Conservation (phyloP, 176 grass and related monocot species). For the Oropetium thomaeum region DNA sequence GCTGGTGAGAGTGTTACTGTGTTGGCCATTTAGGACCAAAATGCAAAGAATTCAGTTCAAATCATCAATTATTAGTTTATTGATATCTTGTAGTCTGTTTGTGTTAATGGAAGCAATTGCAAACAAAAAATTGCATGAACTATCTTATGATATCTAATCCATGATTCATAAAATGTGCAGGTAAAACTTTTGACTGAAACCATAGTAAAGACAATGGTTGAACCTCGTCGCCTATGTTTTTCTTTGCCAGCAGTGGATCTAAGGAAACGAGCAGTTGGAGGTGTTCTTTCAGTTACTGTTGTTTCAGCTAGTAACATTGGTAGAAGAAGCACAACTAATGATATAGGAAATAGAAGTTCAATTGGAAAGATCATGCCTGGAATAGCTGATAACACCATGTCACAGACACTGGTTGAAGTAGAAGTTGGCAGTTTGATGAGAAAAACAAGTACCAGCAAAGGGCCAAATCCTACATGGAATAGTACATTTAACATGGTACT, state of each 20-base stretch:
- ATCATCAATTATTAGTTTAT: neutral
- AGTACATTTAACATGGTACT: slow-evolving; percentile 84
- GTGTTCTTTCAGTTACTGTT: slow-evolving; percentile 80
- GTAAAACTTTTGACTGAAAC: slow-evolving; percentile 93
- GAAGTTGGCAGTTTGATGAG: slow-evolving; percentile 80
- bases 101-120: neutral
- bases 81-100: slow-evolving; percentile 10
- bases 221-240: slow-evolving; percentile 82
- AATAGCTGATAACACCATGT: slow-evolving; percentile 23
- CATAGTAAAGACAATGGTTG: slow-evolving; percentile 80
- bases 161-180: slow-evolving; percentile 44
- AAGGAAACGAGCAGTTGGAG: slow-evolving; percentile 68
- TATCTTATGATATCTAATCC: neutral
- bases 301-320: slow-evolving; percentile 72
- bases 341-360: slow-evolving; percentile 42
- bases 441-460: slow-evolving; percentile 68
- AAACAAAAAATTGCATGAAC: neutral
- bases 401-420: slow-evolving; percentile 77
- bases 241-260: slow-evolving; percentile 82
- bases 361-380: slow-evolving; percentile 27
- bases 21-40: neutral
- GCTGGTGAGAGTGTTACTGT: slow-evolving; percentile 54
- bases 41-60: neutral
- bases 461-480: slow-evolving; percentile 71
- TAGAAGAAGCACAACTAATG: slow-evolving; percentile 37